phyloP scores from a whole-genome alignment of 495 filamentous ascomycete genomes.

The Aspergillus panamensis region DNA sequence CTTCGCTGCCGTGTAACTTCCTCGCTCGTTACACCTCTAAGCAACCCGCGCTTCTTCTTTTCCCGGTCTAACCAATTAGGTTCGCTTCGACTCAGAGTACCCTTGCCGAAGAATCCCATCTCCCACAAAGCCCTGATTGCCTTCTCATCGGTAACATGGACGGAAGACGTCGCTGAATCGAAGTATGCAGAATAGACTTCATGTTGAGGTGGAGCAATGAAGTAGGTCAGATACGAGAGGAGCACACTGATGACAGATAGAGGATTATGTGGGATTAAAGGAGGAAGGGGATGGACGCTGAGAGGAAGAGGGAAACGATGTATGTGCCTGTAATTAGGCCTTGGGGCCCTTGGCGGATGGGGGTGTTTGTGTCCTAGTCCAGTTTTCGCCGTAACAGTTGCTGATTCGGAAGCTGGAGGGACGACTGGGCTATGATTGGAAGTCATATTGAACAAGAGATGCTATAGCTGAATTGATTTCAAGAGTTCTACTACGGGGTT shows the following conservation, averaged over 20 bases:
- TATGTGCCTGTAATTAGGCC: conserved; percentile 64
- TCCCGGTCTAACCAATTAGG: conserved; percentile 88
- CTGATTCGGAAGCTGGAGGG: conserved; percentile 16
- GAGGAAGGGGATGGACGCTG: conserved; percentile 73
- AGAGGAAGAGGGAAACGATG: conserved; percentile 80
- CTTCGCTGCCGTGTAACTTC: conserved; percentile 73
- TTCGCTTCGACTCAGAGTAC: conserved; percentile 86
- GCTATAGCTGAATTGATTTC: conserved; percentile 13
- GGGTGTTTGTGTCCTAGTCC: conserved; percentile 11
- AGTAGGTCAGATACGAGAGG: conserved; percentile 69
- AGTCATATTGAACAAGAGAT: conserved; percentile 12
- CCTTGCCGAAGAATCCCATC: conserved; percentile 94
- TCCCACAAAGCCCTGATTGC: conserved; percentile 85
- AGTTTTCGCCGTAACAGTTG: conserved; percentile 18
- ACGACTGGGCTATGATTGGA: conserved; percentile 12
- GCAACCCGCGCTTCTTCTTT: conserved; percentile 62
- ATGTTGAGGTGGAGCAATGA: conserved; percentile 65
- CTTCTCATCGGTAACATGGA: conserved; percentile 75
- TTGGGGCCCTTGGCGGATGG: conserved; percentile 45
- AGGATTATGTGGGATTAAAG: conserved; percentile 88
- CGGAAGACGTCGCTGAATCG: conserved; percentile 70
- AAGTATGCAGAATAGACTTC: conserved; percentile 72
- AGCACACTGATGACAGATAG: conserved; percentile 76
- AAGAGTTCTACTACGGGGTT: conserved; percentile 19
- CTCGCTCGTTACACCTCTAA: conserved; percentile 65